Percentiles rank a stretch among this genome's conserved stretches.
phyloP scores from a whole-genome alignment of 2,329 filamentous ascomycete genomes.

The Xylariaceae sp. region DNA sequence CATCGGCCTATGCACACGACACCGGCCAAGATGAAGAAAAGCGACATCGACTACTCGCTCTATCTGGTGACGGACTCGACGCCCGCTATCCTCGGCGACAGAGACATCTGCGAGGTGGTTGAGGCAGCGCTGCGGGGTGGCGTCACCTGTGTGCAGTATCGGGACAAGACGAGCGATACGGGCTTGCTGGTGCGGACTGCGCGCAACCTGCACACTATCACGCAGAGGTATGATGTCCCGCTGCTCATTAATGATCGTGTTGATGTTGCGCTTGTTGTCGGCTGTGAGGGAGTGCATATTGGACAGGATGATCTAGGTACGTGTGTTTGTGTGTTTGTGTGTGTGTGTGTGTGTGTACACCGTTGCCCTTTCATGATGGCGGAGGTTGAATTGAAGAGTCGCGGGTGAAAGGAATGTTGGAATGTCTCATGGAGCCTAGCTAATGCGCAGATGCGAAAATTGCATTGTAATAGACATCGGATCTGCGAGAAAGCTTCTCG shows the following conservation, averaged over 20 bases:
- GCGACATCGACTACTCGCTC: constrained; percentile 65
- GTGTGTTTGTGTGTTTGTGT: constrained; percentile 21
- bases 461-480: constrained; percentile 42
- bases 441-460: too few relatives aligned
- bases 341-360: too few relatives aligned
- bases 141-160: constrained; percentile 81
- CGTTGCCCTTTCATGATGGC: too few relatives aligned
- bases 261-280: constrained; percentile 78
- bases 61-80: constrained; percentile 94
- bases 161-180: constrained; percentile 80
- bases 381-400: neutral
- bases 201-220: constrained; percentile 64
- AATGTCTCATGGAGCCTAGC: too few relatives aligned
- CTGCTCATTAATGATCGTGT: constrained; percentile 90
- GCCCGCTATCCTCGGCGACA: constrained; percentile 68
- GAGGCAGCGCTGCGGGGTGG: constrained; percentile 70
- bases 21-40: constrained; percentile 29
- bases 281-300: constrained; percentile 87
- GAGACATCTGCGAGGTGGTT: constrained; percentile 67
- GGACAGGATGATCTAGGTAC: constrained; percentile 88
- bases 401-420: neutral
- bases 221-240: constrained; percentile 62
- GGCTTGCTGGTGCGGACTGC: constrained; percentile 65
- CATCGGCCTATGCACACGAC: neutral
- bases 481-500: constrained; percentile 66